Evolutionary conservation across 2,329 filamentous ascomycete genomes (phyloP), one percentile per base, ranked within the genome.

Genomic region (Magnaporthales sp.): DNA sequence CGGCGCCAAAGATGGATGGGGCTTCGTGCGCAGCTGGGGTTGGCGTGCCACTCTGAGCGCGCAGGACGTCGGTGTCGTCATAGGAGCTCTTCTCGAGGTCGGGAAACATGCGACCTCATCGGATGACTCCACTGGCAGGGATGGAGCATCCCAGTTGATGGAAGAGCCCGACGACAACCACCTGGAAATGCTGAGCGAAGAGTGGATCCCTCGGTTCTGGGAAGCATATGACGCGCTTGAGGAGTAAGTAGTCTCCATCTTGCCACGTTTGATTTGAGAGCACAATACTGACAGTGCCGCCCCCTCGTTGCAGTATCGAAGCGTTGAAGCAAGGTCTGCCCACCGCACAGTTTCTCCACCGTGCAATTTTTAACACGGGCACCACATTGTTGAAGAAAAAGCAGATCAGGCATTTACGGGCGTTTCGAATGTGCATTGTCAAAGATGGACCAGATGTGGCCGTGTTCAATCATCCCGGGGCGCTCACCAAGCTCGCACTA

Each of bases 21-120:
- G 95, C 0, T 99, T 98, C 74, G 94, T 98, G 22, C 86, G 93
- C 67, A 96, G 92, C 75, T 99, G 95, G 95, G 95, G 95, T 11
- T 99, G 93, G 93, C 91, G 93, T 75, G 94, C 93, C 0, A 97
- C 94, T 64, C 82, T 98, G 29, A 96, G 91, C 69, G 95, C 95
- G 6, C 91, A 94, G 63, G 95, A 99, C 75, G 92, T 97, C 0
- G 92, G 92, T n/a, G 91, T 97, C 19, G 89, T 98, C 31, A 86
- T 98, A 24, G 93, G 93, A 65, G 93, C 94, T 19, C 89, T 99
- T 63, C 85, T 99, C 1, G 95, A 99, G 79, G 93, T 98, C 30
- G 94, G 95, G 30, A 91, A 85, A 73, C 81, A 82, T 66, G 77
- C 75, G 22, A 74, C 80, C 0, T 68, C 75, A 3, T 62, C 73